A percentile compares a stretch with the other conserved stretches of the same genome.
These are phyloP conservation scores for Candida labiduridarum DNA, from an alignment of 1,139 yeast genomes.

Conservation along the genomic window DNA sequence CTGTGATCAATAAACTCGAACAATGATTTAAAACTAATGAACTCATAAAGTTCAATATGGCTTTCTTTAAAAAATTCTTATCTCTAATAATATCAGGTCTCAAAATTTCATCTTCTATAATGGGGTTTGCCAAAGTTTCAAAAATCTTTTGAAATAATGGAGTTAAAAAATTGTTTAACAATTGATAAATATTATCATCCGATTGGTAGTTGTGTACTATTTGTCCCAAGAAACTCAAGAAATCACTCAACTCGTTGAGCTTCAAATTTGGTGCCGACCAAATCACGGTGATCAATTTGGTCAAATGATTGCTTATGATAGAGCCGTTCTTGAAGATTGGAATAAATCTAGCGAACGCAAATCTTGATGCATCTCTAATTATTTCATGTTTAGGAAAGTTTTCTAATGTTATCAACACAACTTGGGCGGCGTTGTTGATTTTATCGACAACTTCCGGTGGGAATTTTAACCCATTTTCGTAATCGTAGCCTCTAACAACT, in stretches of 20 bases:
- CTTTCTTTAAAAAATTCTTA: conserved; percentile 61
- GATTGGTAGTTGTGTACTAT: conserved; percentile 75
- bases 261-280: conserved; percentile 67
- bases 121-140: conserved; percentile 43
- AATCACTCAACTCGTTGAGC: conserved; percentile 72
- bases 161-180: conserved; percentile 70
- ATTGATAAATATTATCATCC: conserved; percentile 68
- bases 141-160: conserved; percentile 75
- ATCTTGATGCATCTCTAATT: conserved; percentile 84
- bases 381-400: conserved; percentile 65
- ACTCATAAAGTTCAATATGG: conserved; percentile 69
- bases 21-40: conserved; percentile 75
- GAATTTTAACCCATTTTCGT: conserved; percentile 33
- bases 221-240: conserved; percentile 85
- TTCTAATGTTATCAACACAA: conserved; percentile 81
- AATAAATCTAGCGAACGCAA: conserved; percentile 83
- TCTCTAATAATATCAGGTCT: conserved; percentile 61
- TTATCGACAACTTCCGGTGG: conserved; percentile 47
- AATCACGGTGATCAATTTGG: conserved; percentile 72
- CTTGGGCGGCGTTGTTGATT: conserved; percentile 76
- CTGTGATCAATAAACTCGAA: conserved; percentile 74
- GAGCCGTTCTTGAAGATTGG: conserved; percentile 54
- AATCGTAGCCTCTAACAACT: conserved; percentile 79
- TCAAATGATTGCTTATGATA: conserved; percentile 56
- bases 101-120: conserved; percentile 23